These are phyloP conservation scores for Pedinophyceae sp. DNA, from an alignment of 139 green algal genomes.

Conservation along the genomic window DNA sequence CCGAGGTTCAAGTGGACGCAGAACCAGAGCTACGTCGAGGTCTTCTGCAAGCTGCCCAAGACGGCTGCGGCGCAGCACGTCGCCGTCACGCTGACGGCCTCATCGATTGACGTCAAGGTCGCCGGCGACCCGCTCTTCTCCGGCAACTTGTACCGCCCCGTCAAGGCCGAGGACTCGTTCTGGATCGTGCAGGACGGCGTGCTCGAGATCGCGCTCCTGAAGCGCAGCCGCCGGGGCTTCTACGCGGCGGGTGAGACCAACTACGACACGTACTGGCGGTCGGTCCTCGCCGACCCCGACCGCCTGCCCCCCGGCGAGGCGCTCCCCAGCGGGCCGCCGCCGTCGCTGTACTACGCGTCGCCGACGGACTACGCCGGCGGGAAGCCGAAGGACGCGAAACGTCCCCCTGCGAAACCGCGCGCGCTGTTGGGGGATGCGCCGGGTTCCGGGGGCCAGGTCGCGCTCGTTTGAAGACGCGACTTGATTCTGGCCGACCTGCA, in stretches of 20 bases:
- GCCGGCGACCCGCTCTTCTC: slow-evolving; percentile 4
- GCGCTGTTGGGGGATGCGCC: too few species aligned
- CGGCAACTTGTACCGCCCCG: slow-evolving; percentile 5
- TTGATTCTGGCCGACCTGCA: too few species aligned
- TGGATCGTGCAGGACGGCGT: slow-evolving; percentile 16
- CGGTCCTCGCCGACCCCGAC: too few species aligned
- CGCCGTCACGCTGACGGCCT: background rate
- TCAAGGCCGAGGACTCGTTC: slow-evolving; percentile 12
- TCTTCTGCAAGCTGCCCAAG: slow-evolving; percentile 9
- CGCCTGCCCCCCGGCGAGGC: background rate
- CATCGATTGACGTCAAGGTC: background rate
- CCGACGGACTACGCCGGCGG: too few species aligned
- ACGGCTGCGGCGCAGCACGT: background rate
- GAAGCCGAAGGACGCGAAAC: too few species aligned
- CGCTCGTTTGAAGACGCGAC: too few species aligned
- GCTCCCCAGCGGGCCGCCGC: background rate
- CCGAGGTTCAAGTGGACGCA: slow-evolving; percentile 14
- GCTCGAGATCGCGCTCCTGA: slow-evolving; percentile 16
- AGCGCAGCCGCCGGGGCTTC: slow-evolving; percentile 10
- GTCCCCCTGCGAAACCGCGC: too few species aligned
- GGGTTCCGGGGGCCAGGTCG: too few species aligned
- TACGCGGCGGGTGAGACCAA: slow-evolving; percentile 2
- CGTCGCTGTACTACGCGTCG: background rate
- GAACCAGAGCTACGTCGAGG: slow-evolving; percentile 19
- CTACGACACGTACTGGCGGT: background rate